Evolutionary conservation across 1,139 yeast genomes (phyloP), one percentile per base, ranked within the genome.

Genomic region (Candida glucosophila): DNA sequence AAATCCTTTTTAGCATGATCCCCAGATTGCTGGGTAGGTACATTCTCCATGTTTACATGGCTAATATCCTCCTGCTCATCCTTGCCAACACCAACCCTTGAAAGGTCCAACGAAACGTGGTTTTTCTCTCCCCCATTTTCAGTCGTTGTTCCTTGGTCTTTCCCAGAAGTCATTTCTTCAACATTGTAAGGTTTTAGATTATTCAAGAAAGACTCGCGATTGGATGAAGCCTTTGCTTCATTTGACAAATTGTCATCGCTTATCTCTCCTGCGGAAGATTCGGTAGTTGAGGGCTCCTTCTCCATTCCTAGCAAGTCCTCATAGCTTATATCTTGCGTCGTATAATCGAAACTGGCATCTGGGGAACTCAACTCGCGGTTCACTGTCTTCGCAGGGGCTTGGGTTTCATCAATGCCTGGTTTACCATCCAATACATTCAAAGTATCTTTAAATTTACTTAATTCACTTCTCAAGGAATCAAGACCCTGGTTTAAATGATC

Each of bases 391-490:
- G 18, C 25, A 3, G 34, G 30, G 5, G 28, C 14, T 4, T 26
- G 29, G 6, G 13, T 12, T 14, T 19, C 22, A 20, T 19, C 22
- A 4, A 11, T 22, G 13, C 21, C 12, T 12, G 25, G 28, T 5
- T 25, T 17, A 0, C 22, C 16, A 12, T 58, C 65, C 10, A 39
- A 37, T 25, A 45, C 50, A 23, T 50, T 51, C 35, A 63, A 48
- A 30, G 65, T 60, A 29, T 64, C 70, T 29, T 63, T 64, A 34
- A 64, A 65, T 30, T 64, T 69, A 34, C 63, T 63, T 30, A 65
- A 61, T 38, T 65, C 72, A 14, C 53, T 47, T 28, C 70, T 42
- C 29, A 65, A 50, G 29, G 62, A 38, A 33, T 63, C 66, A 32
- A 65, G 51, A 32, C 63, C 62, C 28, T 61, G 66, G 32, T 61